These are phyloP conservation scores for Moesziomyces parantarcticus DNA, from an alignment of 1,284 basidiomycete genomes.

Conservation along the genomic window DNA sequence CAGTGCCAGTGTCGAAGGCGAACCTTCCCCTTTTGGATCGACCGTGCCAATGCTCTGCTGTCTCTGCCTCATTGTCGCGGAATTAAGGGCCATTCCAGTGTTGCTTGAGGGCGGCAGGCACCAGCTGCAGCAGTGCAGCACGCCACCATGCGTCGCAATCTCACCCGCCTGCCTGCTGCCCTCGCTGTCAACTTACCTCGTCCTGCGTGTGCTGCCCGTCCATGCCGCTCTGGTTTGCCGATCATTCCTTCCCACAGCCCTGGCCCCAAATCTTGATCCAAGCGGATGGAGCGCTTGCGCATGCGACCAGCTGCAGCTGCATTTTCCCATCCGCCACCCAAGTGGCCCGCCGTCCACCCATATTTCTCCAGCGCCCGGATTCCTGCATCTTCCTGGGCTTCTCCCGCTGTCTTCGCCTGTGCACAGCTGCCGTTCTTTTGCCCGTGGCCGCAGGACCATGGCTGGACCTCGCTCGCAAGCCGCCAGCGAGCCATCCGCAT, in stretches of 20 bases:
- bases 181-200: not conserved
- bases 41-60: not conserved
- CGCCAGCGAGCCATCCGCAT: not conserved
- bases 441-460: conserved; percentile 1
- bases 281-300: conserved; percentile 8
- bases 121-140: conserved; percentile 11
- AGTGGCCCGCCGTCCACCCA: conserved; percentile 5
- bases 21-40: conserved; percentile 16
- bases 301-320: conserved; percentile 5
- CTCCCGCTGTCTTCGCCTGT: conserved; percentile 14
- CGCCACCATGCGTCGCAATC: conserved; percentile 12
- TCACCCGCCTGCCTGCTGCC: not conserved
- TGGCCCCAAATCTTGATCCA: conserved; percentile 13
- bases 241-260: conserved; percentile 25
- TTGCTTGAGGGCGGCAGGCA: not conserved
- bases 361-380: not conserved
- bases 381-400: not conserved
- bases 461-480: not conserved
- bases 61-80: not conserved
- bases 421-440: not conserved
- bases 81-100: conserved; percentile 2
- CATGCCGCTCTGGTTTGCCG: not conserved
- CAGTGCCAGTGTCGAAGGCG: not conserved
- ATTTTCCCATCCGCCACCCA: conserved; percentile 15
- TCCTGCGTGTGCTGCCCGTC: not conserved